These are phyloP conservation scores for Ascomycota sp. DNA, from an alignment of 2,329 filamentous ascomycete genomes.

Conservation along the genomic window DNA sequence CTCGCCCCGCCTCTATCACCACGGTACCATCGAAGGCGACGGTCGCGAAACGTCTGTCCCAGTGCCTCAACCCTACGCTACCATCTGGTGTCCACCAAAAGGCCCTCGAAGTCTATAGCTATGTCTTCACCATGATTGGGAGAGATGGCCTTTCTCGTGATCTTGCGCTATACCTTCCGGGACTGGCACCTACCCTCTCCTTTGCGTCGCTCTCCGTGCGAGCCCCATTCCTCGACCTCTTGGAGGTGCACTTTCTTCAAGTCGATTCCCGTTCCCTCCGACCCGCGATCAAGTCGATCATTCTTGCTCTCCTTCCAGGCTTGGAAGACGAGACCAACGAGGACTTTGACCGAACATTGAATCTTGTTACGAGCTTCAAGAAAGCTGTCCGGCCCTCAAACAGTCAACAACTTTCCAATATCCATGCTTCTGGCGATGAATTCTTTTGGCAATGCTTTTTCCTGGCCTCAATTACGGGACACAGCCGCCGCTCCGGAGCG, in stretches of 20 bases:
- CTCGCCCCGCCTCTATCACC: slow-evolving; percentile 50
- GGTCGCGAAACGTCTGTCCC: slow-evolving; percentile 77
- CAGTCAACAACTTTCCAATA: slow-evolving; percentile 27
- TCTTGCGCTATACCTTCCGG: slow-evolving; percentile 73
- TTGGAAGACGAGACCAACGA: slow-evolving; percentile 93
- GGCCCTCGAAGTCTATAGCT: slow-evolving; percentile 78
- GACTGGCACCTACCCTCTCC: slow-evolving; percentile 70
- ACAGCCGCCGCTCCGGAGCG: slow-evolving; percentile 65
- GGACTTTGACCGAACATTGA: slow-evolving; percentile 78
- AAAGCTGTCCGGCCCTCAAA: slow-evolving; percentile 36
- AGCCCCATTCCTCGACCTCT: slow-evolving; percentile 62
- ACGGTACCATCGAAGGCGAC: slow-evolving; percentile 63
- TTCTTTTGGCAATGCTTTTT: slow-evolving; percentile 99
- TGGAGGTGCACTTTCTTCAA: slow-evolving; percentile 61
- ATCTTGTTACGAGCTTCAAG: slow-evolving; percentile 61
- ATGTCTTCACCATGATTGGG: slow-evolving; percentile 73
- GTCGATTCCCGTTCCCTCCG: slow-evolving; percentile 53
- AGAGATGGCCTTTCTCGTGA: slow-evolving; percentile 63
- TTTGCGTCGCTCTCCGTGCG: slow-evolving; percentile 89
- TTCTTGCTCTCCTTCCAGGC: slow-evolving; percentile 75
- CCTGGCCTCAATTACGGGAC: slow-evolving; percentile 75
- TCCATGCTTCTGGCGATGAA: slow-evolving; percentile 45
- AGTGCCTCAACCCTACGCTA: slow-evolving; percentile 82
- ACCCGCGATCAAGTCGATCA: slow-evolving; percentile 75
- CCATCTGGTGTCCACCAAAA: slow-evolving; percentile 97